phyloP scores from a whole-genome alignment of 805 yeast genomes.

The Torulaspora delbrueckii region DNA sequence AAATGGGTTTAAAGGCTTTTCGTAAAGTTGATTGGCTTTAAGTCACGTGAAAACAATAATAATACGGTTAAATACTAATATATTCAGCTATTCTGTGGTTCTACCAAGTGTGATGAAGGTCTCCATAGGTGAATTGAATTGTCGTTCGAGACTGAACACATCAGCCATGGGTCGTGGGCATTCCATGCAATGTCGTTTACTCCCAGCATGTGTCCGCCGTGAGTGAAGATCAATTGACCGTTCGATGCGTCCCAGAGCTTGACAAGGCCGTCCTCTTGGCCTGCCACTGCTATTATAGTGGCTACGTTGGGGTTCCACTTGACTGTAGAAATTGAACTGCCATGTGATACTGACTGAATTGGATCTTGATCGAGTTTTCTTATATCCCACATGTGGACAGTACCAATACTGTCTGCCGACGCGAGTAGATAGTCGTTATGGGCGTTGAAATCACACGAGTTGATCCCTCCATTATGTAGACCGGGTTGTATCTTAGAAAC shows the following conservation, averaged over 20 bases:
- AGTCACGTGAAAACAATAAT: constrained; percentile 17
- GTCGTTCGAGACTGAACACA: constrained; percentile 78
- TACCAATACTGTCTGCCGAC: constrained; percentile 61
- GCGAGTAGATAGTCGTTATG: constrained; percentile 53
- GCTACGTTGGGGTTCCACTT: constrained; percentile 65
- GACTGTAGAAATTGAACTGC: constrained; percentile 57
- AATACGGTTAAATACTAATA: not conserved
- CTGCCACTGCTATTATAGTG: constrained; percentile 57
- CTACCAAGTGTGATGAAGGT: constrained; percentile 45
- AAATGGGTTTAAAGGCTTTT: constrained; percentile 6
- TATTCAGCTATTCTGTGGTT: constrained; percentile 3
- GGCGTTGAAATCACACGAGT: constrained; percentile 57
- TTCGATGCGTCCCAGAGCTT: constrained; percentile 54
- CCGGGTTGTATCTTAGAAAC: constrained; percentile 8
- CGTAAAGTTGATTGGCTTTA: constrained; percentile 16
- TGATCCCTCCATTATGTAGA: constrained; percentile 41
- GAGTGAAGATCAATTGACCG: constrained; percentile 49
- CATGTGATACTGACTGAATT: constrained; percentile 27
- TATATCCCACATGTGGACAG: constrained; percentile 59
- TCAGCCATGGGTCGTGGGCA: constrained; percentile 59
- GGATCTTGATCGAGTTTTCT: constrained; percentile 40
- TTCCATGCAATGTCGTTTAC: constrained; percentile 85
- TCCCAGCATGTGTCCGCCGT: constrained; percentile 84
- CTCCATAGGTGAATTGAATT: constrained; percentile 85
- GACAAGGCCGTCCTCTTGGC: constrained; percentile 60